phyloP scores from a whole-genome alignment of 164 flowering plant genomes.

The Platanus orientalis region DNA sequence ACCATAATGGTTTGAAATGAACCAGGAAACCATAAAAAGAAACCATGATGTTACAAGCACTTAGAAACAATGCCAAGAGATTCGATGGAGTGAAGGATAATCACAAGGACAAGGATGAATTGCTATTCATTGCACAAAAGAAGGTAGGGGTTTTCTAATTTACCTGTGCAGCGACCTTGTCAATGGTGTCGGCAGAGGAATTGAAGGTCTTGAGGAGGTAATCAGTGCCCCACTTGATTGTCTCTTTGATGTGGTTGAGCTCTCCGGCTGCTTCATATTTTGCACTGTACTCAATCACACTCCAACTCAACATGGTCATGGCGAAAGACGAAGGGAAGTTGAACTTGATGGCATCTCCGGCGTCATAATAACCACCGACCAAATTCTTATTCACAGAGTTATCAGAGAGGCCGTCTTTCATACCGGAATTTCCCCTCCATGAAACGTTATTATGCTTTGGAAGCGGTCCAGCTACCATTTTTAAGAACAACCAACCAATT shows the following conservation, averaged over 20 bases:
- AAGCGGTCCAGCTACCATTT: constrained; percentile 68
- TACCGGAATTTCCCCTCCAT: constrained; percentile 82
- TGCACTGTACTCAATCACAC: constrained; percentile 84
- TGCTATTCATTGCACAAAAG: not conserved
- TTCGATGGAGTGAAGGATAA: too few species aligned
- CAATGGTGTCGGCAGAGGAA: constrained; percentile 66
- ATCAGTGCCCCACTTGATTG: constrained; percentile 92
- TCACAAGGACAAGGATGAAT: too few species aligned
- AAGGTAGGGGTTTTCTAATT: not conserved
- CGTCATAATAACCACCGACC: constrained; percentile 89
- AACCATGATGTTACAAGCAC: too few species aligned
- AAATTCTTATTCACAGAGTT: constrained; percentile 47
- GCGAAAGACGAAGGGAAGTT: constrained; percentile 81
- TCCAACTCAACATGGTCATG: constrained; percentile 95
- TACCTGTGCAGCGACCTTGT: constrained; percentile 67
- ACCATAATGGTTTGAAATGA: too few species aligned
- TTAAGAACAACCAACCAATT: not conserved
- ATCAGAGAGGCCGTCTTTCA: constrained; percentile 61
- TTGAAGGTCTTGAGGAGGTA: constrained; percentile 90
- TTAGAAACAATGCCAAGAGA: too few species aligned
- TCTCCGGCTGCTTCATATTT: constrained; percentile 93
- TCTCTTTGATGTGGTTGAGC: constrained; percentile 74
- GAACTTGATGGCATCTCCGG: constrained; percentile 96
- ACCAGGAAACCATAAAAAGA: too few species aligned
- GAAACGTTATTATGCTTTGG: constrained; percentile 87